Conservation (phyloP, 441 rosid genomes). For the Pelargonium citronellum region DNA sequence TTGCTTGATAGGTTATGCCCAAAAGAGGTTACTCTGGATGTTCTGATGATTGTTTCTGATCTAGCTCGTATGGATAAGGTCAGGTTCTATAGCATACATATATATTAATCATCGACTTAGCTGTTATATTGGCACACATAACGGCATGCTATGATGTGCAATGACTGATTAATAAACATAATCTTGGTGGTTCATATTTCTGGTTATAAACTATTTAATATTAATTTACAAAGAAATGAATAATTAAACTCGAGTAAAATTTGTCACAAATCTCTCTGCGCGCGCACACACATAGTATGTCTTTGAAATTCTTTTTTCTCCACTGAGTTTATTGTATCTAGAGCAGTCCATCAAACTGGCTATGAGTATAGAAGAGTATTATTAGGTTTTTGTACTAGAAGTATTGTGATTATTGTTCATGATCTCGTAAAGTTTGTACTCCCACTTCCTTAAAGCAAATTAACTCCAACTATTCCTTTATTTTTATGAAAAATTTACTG, state of each 20-base stretch:
- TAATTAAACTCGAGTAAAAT: not conserved
- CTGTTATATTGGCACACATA: not conserved
- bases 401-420: not conserved
- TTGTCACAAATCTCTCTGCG: not conserved
- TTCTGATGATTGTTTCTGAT: conserved; percentile 88
- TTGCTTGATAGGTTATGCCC: conserved; percentile 65
- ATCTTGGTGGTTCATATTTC: not conserved
- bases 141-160: conserved; percentile 1
- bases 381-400: not conserved
- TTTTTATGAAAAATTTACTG: not conserved
- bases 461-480: not conserved
- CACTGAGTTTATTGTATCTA: not conserved
- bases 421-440: not conserved
- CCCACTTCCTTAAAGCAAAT: not conserved
- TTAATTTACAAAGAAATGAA: not conserved
- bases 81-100: conserved; percentile 21
- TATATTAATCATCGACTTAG: not conserved
- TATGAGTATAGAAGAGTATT: not conserved
- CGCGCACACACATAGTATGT: not conserved
- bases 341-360: not conserved
- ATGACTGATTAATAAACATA: conserved; percentile 1
- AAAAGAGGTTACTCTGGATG: conserved; percentile 71
- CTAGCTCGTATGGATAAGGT: conserved; percentile 96
- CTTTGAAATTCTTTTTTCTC: conserved; percentile 5
- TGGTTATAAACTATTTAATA: not conserved